A percentile compares a stretch with the other conserved stretches of the same genome.
phyloP scores from a whole-genome alignment of 1,284 basidiomycete genomes.

The Phylloporus sp. region DNA sequence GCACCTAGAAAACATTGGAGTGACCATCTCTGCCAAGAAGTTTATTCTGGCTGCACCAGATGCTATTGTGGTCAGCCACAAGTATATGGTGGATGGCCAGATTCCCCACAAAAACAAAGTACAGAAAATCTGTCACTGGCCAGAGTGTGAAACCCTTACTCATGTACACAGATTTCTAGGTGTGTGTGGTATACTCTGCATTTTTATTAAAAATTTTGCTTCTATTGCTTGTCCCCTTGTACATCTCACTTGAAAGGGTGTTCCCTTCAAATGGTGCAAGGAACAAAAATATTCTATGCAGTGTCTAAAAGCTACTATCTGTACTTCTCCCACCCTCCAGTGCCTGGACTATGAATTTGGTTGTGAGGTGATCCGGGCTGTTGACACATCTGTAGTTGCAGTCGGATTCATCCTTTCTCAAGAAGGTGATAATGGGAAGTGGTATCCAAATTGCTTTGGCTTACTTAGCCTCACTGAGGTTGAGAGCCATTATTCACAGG shows the following conservation, averaged over 20 bases:
- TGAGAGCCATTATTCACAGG: neutral
- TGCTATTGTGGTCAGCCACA: neutral
- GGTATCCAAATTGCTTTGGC: neutral
- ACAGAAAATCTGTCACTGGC: neutral
- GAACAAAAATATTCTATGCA: neutral
- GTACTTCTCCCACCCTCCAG: neutral
- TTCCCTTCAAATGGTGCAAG: neutral
- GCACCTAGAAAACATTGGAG: neutral
- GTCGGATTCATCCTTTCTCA: neutral
- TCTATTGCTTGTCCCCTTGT: neutral
- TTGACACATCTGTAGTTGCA: neutral
- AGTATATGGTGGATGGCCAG: neutral
- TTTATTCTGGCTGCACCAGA: neutral
- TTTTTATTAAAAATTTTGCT: neutral
- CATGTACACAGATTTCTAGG: neutral
- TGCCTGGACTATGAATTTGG: neutral
- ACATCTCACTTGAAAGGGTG: neutral
- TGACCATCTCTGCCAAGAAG: neutral
- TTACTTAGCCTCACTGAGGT: neutral
- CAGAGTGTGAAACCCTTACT: neutral
- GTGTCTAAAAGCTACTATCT: neutral
- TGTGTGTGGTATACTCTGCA: neutral
- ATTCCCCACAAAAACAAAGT: neutral
- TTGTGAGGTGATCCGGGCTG: neutral
- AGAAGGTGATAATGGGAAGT: neutral